Evolutionary conservation across 495 filamentous ascomycete species (phyloP).

Genomic region (Neurospora cerealis): DNA sequence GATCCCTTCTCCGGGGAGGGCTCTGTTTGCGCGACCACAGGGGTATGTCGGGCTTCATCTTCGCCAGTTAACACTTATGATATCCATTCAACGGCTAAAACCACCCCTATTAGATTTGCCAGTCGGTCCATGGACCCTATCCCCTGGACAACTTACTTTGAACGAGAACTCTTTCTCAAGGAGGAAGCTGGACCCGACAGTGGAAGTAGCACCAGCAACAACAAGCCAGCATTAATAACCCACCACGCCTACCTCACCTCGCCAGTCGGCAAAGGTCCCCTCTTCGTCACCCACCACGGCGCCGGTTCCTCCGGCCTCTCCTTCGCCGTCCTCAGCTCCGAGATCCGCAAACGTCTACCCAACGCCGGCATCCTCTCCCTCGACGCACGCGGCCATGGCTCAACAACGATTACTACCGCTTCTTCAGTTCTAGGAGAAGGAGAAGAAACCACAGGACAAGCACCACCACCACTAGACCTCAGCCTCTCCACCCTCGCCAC

Average conservation of each 20-base stretch:
- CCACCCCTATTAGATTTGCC: slow-evolving; percentile 16
- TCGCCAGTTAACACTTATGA: slow-evolving; percentile 1
- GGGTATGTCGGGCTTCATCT: slow-evolving; percentile 35
- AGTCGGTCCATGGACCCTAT: slow-evolving; percentile 43
- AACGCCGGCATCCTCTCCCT: slow-evolving; percentile 72
- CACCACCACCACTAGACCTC: slow-evolving; percentile 40
- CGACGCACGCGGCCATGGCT: slow-evolving; percentile 82
- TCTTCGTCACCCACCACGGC: slow-evolving; percentile 45
- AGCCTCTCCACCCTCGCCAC: slow-evolving; percentile 57
- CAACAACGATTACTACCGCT: slow-evolving; percentile 32
- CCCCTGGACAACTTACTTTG: slow-evolving; percentile 85
- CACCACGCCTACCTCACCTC: slow-evolving; percentile 84
- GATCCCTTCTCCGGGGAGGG: slow-evolving; percentile 64
- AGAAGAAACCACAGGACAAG: slow-evolving; percentile 25
- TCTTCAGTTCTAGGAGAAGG: not conserved
- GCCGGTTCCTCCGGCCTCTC: slow-evolving; percentile 46
- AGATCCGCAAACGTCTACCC: slow-evolving; percentile 69
- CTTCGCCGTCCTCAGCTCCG: slow-evolving; percentile 52
- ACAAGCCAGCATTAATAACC: slow-evolving; percentile 27
- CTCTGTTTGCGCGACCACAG: slow-evolving; percentile 60
- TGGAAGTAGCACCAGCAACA: slow-evolving; percentile 6
- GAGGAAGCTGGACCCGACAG: not conserved
- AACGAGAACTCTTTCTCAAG: slow-evolving; percentile 65
- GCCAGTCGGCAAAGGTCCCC: slow-evolving; percentile 44
- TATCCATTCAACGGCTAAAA: slow-evolving; percentile 11